phyloP scores from a whole-genome alignment of 768 basidiomycete genomes.

The Galerina marginata region DNA sequence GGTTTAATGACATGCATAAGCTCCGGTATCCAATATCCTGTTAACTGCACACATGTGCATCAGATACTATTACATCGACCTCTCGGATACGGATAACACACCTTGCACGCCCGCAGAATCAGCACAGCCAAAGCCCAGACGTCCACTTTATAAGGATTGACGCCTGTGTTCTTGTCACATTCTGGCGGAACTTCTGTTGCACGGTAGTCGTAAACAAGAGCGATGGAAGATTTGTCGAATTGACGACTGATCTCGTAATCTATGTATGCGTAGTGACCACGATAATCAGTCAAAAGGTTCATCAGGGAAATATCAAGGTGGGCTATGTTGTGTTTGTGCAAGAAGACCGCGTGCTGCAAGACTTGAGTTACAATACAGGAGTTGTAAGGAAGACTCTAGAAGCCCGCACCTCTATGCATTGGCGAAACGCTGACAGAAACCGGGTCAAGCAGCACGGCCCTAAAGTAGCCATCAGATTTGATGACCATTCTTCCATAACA shows the following conservation, averaged over 20 bases:
- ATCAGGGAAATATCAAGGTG: conserved; percentile 76
- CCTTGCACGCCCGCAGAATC: conserved; percentile 69
- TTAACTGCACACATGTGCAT: conserved; percentile 44
- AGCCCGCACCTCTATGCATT: conserved; percentile 66
- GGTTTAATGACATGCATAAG: conserved; percentile 58
- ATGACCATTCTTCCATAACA: conserved; percentile 83
- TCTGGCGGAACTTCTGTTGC: conserved; percentile 78
- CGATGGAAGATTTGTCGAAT: conserved; percentile 44
- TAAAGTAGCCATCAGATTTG: conserved; percentile 57
- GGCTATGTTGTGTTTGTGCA: conserved; percentile 69
- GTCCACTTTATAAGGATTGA: conserved; percentile 73
- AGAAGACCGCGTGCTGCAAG: conserved; percentile 66
- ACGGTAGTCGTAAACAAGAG: conserved; percentile 48
- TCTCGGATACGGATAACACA: conserved; percentile 30
- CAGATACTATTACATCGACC: not conserved
- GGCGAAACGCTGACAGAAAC: conserved; percentile 63
- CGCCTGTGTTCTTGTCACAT: conserved; percentile 52
- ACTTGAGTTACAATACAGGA: not conserved
- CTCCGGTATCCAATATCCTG: conserved; percentile 63
- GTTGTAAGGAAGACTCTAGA: not conserved
- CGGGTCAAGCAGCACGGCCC: conserved; percentile 54
- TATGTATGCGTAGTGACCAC: conserved; percentile 71
- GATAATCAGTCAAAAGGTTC: conserved; percentile 71
- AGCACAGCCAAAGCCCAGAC: conserved; percentile 75
- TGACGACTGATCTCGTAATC: conserved; percentile 73